Conservation (phyloP, 2,329 filamentous ascomycete genomes). For the Exophiala phaeomuriformis region DNA sequence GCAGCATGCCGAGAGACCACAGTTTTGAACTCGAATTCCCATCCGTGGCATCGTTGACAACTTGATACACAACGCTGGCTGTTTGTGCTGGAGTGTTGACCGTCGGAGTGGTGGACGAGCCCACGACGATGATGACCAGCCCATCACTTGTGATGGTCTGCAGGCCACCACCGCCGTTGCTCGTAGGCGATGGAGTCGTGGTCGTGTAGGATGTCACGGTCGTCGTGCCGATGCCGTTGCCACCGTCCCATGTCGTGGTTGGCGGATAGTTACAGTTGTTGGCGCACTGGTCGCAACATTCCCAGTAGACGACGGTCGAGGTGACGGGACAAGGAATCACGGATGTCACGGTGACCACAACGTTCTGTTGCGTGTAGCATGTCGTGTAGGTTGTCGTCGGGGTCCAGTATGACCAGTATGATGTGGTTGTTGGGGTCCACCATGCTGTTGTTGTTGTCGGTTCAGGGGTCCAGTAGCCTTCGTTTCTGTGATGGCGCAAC, state of each 20-base stretch:
- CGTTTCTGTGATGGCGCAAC: constrained; percentile 6
- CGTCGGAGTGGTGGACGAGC: background rate
- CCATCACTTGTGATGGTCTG: constrained; percentile 21
- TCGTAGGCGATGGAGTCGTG: constrained; percentile 7
- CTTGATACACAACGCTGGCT: constrained; percentile 15
- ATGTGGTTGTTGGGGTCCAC: constrained; percentile 23
- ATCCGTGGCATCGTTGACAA: constrained; percentile 17
- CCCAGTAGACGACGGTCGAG: constrained; percentile 20
- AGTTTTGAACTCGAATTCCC: constrained; percentile 1
- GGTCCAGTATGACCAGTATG: constrained; percentile 20
- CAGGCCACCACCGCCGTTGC: background rate
- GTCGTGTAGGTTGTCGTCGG: constrained; percentile 21
- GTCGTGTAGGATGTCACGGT: constrained; percentile 23
- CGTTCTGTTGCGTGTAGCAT: constrained; percentile 17
- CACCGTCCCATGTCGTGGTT: background rate
- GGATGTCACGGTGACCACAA: constrained; percentile 22
- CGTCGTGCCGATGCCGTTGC: constrained; percentile 12
- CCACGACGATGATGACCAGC: constrained; percentile 18
- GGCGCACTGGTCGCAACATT: constrained; percentile 23
- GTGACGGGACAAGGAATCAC: constrained; percentile 19
- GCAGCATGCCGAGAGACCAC: constrained; percentile 12
- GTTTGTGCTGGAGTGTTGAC: constrained; percentile 1
- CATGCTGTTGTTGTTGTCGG: constrained; percentile 13
- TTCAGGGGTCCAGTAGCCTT: constrained; percentile 17
- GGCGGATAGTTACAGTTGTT: constrained; percentile 14